Percentiles rank a stretch among this genome's conserved stretches.
These are phyloP conservation scores for Huntiella decipiens DNA, from an alignment of 2,329 filamentous ascomycete genomes.

Conservation along the genomic window DNA sequence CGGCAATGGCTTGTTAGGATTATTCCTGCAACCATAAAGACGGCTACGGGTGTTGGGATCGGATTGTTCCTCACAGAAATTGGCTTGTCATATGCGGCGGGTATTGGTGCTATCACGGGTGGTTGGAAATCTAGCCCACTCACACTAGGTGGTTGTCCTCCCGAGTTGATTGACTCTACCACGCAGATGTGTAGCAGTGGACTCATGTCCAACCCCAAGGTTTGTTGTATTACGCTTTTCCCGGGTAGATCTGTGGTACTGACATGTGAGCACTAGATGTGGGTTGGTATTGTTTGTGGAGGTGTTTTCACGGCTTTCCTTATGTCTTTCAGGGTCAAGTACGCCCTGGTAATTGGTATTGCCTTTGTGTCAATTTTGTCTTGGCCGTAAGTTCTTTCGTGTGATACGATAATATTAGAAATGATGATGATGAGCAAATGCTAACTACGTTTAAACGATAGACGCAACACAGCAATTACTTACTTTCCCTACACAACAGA, in stretches of 20 bases:
- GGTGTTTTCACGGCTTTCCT: slow-evolving; percentile 63
- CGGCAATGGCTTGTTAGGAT: slow-evolving; percentile 53
- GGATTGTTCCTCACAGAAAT: slow-evolving; percentile 45
- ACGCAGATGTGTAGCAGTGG: slow-evolving; percentile 34
- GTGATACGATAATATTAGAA: background rate
- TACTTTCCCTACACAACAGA: slow-evolving; percentile 49
- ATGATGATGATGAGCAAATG: background rate
- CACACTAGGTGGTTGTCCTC: slow-evolving; percentile 54
- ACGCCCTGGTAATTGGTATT: slow-evolving; percentile 57
- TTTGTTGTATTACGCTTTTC: slow-evolving; percentile 17
- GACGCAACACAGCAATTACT: slow-evolving; percentile 47
- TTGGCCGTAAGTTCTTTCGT: slow-evolving; percentile 39
- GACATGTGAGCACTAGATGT: slow-evolving; percentile 33
- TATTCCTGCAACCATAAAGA: slow-evolving; percentile 46
- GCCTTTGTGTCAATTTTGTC: slow-evolving; percentile 52
- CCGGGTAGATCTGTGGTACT: background rate
- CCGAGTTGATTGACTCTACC: slow-evolving; percentile 28
- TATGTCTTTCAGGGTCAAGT: slow-evolving; percentile 61
- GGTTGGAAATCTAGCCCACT: slow-evolving; percentile 46
- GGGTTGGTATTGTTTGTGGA: slow-evolving; percentile 69
- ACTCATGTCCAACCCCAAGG: slow-evolving; percentile 61
- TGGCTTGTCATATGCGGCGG: slow-evolving; percentile 56
- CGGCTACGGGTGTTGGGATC: slow-evolving; percentile 45
- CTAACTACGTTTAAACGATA: slow-evolving; percentile 15
- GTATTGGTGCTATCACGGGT: slow-evolving; percentile 67